These are phyloP conservation scores for Teratosphaeria pseudoeucalypti DNA, from an alignment of 2,329 filamentous ascomycete genomes.

Conservation along the genomic window DNA sequence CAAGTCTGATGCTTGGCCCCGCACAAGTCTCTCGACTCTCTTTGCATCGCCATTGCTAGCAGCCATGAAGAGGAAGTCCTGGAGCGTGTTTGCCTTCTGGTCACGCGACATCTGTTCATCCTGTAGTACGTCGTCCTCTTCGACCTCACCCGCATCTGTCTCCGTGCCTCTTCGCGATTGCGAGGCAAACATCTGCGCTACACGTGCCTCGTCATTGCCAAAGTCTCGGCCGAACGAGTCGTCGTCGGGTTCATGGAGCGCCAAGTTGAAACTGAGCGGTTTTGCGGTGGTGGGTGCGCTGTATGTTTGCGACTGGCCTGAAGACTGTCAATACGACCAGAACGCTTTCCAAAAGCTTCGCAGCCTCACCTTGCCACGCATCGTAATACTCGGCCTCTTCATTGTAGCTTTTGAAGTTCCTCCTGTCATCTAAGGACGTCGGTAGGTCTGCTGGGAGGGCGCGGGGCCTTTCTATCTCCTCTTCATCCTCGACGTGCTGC, in stretches of 20 bases:
- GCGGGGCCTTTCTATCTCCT: constrained; percentile 23
- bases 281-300: constrained; percentile 77
- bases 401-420: constrained; percentile 54
- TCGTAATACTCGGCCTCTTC: constrained; percentile 96
- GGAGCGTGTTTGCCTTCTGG: constrained; percentile 71
- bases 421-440: constrained; percentile 81
- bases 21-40: constrained; percentile 64
- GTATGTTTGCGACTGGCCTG: constrained; percentile 91
- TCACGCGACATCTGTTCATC: constrained; percentile 63
- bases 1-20: constrained; percentile 61
- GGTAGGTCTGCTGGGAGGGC: constrained; percentile 75
- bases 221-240: constrained; percentile 39
- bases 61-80: constrained; percentile 86
- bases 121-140: constrained; percentile 68
- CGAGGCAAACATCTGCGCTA: constrained; percentile 93
- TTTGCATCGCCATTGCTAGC: constrained; percentile 90
- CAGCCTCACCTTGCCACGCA: constrained; percentile 75
- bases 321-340: background rate
- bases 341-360: background rate
- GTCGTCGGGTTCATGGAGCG: constrained; percentile 66
- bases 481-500: constrained; percentile 10
- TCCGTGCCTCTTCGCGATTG: constrained; percentile 77
- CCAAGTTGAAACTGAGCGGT: constrained; percentile 74
- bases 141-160: constrained; percentile 52
- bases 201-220: constrained; percentile 71